Conservation (phyloP, 2,329 filamentous ascomycete species). For the Aspergillus sp. region DNA sequence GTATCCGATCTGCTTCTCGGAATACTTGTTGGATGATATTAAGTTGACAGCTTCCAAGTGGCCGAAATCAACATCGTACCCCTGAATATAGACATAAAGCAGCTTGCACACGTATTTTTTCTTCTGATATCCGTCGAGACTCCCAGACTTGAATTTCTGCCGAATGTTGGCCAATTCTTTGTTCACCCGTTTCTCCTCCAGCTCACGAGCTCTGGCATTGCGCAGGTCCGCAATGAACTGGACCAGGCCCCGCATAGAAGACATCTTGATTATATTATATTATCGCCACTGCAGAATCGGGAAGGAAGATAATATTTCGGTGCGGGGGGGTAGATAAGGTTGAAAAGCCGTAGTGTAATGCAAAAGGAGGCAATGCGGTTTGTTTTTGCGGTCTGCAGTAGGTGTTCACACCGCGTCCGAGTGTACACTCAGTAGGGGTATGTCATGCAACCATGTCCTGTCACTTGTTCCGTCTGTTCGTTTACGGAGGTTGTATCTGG, state of each 20-base stretch:
- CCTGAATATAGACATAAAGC: conserved; percentile 97
- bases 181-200: conserved; percentile 99
- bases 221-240: conserved; percentile 97
- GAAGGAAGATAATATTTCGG: neutral
- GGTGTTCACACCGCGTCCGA: conserved; percentile 3
- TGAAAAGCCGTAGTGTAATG: neutral
- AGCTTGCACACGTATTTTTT: conserved; percentile 99
- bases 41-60: conserved; percentile 98
- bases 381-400: neutral
- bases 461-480: neutral
- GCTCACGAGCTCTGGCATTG: conserved; percentile 89
- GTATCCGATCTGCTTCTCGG: conserved; percentile 98
- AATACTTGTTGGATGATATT: conserved; percentile 95
- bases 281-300: neutral
- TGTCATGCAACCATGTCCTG: conserved; percentile 34
- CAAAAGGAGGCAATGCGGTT: neutral
- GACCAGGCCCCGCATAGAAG: conserved; percentile 70
- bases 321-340: neutral
- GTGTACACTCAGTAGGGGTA: conserved; percentile 2
- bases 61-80: conserved; percentile 98
- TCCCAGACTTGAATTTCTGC: conserved; percentile 97
- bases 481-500: neutral
- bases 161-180: conserved; percentile 98
- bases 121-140: conserved; percentile 93
- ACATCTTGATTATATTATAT: conserved; percentile 30